phyloP scores from a whole-genome alignment of 1,284 basidiomycete genomes.

The Marasmius sp. region DNA sequence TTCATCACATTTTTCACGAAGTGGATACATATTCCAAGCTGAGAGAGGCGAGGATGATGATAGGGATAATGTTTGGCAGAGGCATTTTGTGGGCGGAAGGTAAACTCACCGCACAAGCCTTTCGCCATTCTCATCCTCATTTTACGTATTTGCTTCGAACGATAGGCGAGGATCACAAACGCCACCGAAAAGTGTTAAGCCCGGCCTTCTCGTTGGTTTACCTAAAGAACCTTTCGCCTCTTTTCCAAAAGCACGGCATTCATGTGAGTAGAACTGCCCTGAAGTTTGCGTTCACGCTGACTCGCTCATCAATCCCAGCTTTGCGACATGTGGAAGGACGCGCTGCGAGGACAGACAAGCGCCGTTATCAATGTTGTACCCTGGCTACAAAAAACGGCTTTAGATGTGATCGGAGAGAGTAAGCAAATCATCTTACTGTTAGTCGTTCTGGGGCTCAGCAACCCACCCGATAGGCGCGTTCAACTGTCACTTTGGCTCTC shows the following conservation, averaged over 20 bases:
- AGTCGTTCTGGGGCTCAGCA: background rate
- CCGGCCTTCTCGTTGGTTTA: conserved; percentile 1
- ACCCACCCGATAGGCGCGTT: background rate
- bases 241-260: background rate
- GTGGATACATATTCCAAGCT: too few relatives aligned
- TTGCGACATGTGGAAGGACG: too few relatives aligned
- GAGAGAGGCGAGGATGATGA: background rate
- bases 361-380: background rate
- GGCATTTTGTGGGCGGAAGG: background rate
- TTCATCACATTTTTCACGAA: too few relatives aligned
- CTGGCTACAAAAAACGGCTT: background rate
- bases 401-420: conserved; percentile 3
- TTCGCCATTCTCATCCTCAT: background rate
- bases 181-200: background rate
- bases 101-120: background rate
- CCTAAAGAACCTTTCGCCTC: background rate
- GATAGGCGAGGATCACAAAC: background rate
- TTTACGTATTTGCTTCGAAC: background rate
- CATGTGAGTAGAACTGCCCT: background rate
- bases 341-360: too few relatives aligned
- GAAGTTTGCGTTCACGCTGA: too few relatives aligned
- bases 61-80: background rate
- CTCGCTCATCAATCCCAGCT: background rate
- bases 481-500: background rate
- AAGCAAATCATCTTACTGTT: background rate